Conservation (phyloP, 2,329 filamentous ascomycete genomes). For the Diaporthe vaccinii region DNA sequence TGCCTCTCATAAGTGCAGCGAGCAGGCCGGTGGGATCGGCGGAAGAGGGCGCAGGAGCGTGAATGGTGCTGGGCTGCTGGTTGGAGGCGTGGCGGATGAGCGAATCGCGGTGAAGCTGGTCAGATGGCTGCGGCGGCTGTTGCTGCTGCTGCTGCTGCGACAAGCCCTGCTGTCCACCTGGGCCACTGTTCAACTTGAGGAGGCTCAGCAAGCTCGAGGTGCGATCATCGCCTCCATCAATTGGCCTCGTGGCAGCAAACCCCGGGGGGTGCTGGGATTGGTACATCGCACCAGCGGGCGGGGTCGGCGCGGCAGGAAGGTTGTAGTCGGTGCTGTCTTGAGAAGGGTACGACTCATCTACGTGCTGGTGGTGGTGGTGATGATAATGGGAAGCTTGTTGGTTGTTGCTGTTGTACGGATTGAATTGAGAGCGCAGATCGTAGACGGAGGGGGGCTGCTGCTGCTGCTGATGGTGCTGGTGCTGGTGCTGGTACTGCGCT, state of each 20-base stretch:
- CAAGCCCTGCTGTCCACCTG: slow-evolving; percentile 41
- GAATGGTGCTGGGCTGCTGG: slow-evolving; percentile 57
- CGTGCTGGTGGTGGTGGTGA: slow-evolving; percentile 42
- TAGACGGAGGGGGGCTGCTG: slow-evolving; percentile 40
- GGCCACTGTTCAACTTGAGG: slow-evolving; percentile 69
- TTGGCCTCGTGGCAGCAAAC: slow-evolving; percentile 55
- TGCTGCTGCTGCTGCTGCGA: slow-evolving; percentile 38
- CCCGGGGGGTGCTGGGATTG: slow-evolving; percentile 56
- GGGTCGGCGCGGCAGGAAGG: slow-evolving; percentile 60
- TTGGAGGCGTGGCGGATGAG: slow-evolving; percentile 45
- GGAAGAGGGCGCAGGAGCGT: slow-evolving; percentile 69
- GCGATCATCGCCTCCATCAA: slow-evolving; percentile 56
- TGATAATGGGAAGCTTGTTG: slow-evolving; percentile 45
- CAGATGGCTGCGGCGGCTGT: slow-evolving; percentile 39
- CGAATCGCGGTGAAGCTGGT: slow-evolving; percentile 47
- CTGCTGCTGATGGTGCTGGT: slow-evolving; percentile 43
- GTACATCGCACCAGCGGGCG: slow-evolving; percentile 55
- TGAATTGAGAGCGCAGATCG: slow-evolving; percentile 46
- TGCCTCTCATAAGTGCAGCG: slow-evolving; percentile 72
- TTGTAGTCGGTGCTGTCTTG: slow-evolving; percentile 45
- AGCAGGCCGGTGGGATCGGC: slow-evolving; percentile 71
- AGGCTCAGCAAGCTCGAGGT: slow-evolving; percentile 71
- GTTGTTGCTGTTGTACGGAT: slow-evolving; percentile 41
- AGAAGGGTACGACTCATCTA: slow-evolving; percentile 43
- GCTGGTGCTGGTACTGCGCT: slow-evolving; percentile 43